Conservation (phyloP, 1,284 basidiomycete species). For the Singerocomus inundabilis region DNA sequence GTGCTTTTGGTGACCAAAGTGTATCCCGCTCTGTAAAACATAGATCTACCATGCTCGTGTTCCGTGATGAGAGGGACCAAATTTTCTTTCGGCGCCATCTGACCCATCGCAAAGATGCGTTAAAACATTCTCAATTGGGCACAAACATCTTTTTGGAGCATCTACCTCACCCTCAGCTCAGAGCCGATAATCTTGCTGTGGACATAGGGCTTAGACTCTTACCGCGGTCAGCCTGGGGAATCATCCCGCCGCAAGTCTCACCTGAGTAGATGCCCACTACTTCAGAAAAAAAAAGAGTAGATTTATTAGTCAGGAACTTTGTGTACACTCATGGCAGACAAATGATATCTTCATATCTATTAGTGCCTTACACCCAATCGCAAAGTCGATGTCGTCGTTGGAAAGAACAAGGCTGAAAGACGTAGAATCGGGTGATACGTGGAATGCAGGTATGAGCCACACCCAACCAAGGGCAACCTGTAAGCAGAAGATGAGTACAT, state of each 20-base stretch:
- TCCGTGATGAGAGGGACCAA: neutral
- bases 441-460: conserved; percentile 83
- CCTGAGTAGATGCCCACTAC: neutral
- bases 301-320: conserved; percentile 1
- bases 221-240: neutral
- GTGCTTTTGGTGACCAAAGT: neutral
- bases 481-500: conserved; percentile 4
- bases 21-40: neutral
- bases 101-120: neutral
- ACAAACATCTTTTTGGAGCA: neutral
- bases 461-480: conserved; percentile 78
- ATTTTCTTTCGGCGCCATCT: neutral
- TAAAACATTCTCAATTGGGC: neutral
- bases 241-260: neutral
- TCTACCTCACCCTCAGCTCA: neutral
- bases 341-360: conserved; percentile 62
- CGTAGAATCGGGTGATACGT: conserved; percentile 45
- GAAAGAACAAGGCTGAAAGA: conserved; percentile 39
- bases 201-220: neutral
- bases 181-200: neutral
- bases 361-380: conserved; percentile 63
- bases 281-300: neutral
- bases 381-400: conserved; percentile 71
- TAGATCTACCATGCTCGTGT: neutral
- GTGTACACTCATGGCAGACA: conserved; percentile 34